Evolutionary conservation across 495 filamentous ascomycete genomes (phyloP).

Genomic region (Penicillium longicatenatum): DNA sequence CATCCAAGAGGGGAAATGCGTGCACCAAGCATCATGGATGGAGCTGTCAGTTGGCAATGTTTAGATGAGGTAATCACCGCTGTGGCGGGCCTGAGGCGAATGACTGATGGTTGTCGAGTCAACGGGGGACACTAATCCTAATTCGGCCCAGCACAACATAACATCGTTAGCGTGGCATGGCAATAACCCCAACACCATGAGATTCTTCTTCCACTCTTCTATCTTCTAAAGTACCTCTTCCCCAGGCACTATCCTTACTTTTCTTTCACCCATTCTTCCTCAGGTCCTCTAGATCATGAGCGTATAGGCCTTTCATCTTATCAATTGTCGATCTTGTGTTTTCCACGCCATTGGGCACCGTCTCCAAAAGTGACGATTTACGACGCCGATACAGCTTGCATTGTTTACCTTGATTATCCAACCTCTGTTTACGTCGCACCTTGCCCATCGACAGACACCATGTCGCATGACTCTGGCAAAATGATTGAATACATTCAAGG

Average conservation of each 20-base stretch:
- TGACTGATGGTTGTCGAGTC: constrained; percentile 40
- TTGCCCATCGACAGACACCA: constrained; percentile 21
- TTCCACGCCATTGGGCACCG: constrained; percentile 9
- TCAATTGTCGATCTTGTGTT: constrained; percentile 11
- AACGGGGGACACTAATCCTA: constrained; percentile 40
- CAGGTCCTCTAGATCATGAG: constrained; percentile 24
- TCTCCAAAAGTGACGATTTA: constrained; percentile 7
- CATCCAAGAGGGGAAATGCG: not conserved
- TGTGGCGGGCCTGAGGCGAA: constrained; percentile 19
- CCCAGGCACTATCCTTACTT: constrained; percentile 15
- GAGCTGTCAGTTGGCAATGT: constrained; percentile 4
- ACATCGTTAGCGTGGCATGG: constrained; percentile 48
- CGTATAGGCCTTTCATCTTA: constrained; percentile 18
- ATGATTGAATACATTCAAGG: constrained; percentile 81
- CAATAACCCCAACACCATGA: constrained; percentile 41
- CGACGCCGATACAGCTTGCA: constrained; percentile 3
- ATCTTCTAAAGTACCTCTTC: constrained; percentile 17
- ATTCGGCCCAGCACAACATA: constrained; percentile 42
- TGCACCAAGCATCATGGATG: not conserved
- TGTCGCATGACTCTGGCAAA: constrained; percentile 53
- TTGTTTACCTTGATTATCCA: constrained; percentile 14
- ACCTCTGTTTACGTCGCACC: constrained; percentile 11
- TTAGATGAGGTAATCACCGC: constrained; percentile 17
- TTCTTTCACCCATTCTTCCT: constrained; percentile 7
- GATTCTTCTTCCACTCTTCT: constrained; percentile 31